Conservation (phyloP, 1,284 basidiomycete genomes). For the Apiotrichum brassicae region DNA sequence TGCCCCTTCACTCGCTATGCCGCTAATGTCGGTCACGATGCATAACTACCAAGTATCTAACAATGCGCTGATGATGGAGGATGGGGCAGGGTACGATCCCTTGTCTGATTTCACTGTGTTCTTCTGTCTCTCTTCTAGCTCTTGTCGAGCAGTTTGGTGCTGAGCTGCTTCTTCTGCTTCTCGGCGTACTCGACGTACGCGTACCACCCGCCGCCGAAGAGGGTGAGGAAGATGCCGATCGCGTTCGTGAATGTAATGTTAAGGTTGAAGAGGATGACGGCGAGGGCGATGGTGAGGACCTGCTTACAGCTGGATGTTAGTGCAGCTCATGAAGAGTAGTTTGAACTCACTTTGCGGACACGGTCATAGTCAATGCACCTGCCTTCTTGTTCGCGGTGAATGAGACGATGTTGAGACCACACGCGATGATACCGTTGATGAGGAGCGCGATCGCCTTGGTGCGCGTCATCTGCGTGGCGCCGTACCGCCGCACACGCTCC, state of each 20-base stretch:
- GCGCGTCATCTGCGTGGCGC: slow-evolving; percentile 53
- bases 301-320: slow-evolving; percentile 61
- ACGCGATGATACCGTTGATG: slow-evolving; percentile 77
- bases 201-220: slow-evolving; percentile 75
- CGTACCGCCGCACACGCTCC: slow-evolving; percentile 55
- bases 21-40: not conserved
- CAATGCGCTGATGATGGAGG: not conserved
- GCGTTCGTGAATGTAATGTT: slow-evolving; percentile 70
- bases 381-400: slow-evolving; percentile 86
- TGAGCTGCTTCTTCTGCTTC: slow-evolving; percentile 43
- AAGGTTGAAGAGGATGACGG: slow-evolving; percentile 74
- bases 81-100: not conserved
- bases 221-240: slow-evolving; percentile 71
- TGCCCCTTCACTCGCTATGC: no score
- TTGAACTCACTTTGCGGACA: slow-evolving; percentile 41
- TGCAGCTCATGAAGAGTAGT: not conserved
- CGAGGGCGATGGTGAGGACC: slow-evolving; percentile 80
- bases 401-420: slow-evolving; percentile 82
- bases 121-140: no score
- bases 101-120: no score
- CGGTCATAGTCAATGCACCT: slow-evolving; percentile 53
- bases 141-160: not conserved
- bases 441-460: slow-evolving; percentile 56
- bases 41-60: not conserved
- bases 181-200: slow-evolving; percentile 65